A percentile compares a stretch with the other conserved stretches of the same genome.
phyloP scores from a whole-genome alignment of 2,329 filamentous ascomycete genomes.

The Aspergillus alliaceus region DNA sequence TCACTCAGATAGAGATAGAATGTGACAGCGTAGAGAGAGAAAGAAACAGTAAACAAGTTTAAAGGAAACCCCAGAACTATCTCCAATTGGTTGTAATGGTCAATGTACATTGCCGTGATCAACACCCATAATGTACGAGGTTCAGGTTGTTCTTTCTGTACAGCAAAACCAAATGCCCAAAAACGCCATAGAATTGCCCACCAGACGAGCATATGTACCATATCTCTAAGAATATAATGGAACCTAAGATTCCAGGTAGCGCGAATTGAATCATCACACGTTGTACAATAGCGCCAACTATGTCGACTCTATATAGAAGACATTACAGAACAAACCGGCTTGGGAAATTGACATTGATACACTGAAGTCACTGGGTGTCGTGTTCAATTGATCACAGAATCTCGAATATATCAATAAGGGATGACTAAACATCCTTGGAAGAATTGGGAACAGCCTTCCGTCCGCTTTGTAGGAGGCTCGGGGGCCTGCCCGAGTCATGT shows the following conservation, averaged over 20 bases:
- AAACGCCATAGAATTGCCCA: not conserved
- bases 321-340: not conserved
- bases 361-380: not conserved
- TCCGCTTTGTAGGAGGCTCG: constrained; percentile 42
- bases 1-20: not conserved
- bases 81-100: not conserved
- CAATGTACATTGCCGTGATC: not conserved
- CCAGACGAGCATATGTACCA: not conserved
- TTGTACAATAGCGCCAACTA: not conserved
- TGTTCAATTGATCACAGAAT: not conserved
- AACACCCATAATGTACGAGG: not conserved
- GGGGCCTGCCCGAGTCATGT: constrained; percentile 33
- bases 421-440: constrained; percentile 33
- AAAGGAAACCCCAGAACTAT: not conserved
- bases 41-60: too few species aligned
- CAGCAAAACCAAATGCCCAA: not conserved
- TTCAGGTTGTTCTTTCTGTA: not conserved
- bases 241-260: not conserved
- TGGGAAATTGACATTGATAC: not conserved
- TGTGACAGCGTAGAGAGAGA: not conserved
- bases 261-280: not conserved
- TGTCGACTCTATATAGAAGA: not conserved
- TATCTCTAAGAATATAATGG: not conserved
- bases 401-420: constrained; percentile 3
- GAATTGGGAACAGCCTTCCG: constrained; percentile 37